Evolutionary conservation across 768 basidiomycete species (phyloP), one percentile per base, ranked within the genome.

Genomic region (Calvatia gigantea): DNA sequence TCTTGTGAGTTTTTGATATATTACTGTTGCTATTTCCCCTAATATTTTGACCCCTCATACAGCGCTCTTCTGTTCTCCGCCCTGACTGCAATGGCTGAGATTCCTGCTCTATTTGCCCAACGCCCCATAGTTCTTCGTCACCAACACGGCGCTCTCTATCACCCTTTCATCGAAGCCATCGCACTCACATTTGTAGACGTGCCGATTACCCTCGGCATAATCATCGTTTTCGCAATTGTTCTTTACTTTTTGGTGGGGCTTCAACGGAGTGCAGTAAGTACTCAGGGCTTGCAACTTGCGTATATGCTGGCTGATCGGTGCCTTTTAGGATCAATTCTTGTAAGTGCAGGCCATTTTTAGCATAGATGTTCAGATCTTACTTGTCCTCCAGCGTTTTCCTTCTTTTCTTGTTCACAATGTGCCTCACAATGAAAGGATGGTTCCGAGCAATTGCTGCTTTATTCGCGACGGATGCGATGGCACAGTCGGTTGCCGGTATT

Each of bases 371-470:
- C 9, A 29, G 37, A 51, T 64, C 49, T 33, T 35, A 41, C 31
- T 15, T 19, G 14, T 23, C 33, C 38, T 42, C 9, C 29, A 87
- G 85, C 62, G 75, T 77, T 39, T 84, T 83, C 66, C 72, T 81
- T 60, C 67, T 93, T 21, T 81, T 85, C 61, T 57, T 82, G 21
- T 79, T 83, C 53, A 64, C 73, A 3, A 77, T 84, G 64, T 76
- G 85, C 25, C 49, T 91, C 23, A 72, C 84, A 11, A 87, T 91
- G 81, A 86, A 87, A 64, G 83, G 81, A 0, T 85, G 86, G 79
- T 95, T 92, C 81, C 78, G 91, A 25, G 75, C 78, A 0, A 68
- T 89, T 11, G 84, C 86, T 2, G 84, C 87, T 1, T 73, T 76
- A 3, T 84, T 87, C 65, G 73, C 76, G 42, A 73, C 77, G 4